These are phyloP conservation scores for Petunia secreta DNA, from an alignment of 257 asterid species.

Conservation along the genomic window DNA sequence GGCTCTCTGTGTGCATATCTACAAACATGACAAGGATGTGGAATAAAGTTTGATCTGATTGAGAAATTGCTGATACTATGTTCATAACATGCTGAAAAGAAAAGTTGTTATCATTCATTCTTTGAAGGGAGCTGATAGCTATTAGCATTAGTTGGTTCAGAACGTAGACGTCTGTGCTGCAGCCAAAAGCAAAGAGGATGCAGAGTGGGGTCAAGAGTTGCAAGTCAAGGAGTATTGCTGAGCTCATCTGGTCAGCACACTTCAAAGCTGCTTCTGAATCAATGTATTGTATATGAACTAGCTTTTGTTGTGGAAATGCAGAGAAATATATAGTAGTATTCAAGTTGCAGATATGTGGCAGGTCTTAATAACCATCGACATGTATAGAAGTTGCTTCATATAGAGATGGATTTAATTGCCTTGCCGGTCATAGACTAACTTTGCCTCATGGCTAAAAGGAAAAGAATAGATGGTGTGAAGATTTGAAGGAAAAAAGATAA, in stretches of 20 bases:
- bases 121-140: constrained; percentile 17
- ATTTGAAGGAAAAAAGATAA: background rate
- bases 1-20: constrained; percentile 10
- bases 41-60: constrained; percentile 17
- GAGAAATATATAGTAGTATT: background rate
- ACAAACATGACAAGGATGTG: background rate
- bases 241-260: background rate
- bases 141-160: background rate
- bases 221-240: constrained; percentile 5
- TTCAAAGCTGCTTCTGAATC: constrained; percentile 9
- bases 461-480: background rate
- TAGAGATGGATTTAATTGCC: background rate
- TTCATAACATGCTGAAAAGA: background rate
- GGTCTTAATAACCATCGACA: constrained; percentile 3
- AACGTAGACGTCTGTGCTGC: constrained; percentile 11
- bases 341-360: background rate
- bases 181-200: constrained; percentile 6
- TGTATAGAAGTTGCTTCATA: constrained; percentile 20
- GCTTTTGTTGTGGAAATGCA: background rate
- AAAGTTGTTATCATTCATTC: background rate
- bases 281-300: background rate
- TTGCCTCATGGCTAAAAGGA: background rate
- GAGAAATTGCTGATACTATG: background rate
- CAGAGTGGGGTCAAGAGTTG: constrained; percentile 3
- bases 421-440: constrained; percentile 1